Evolutionary conservation across 2,329 filamentous ascomycete species (phyloP).

Genomic region (Xylaria sp.): DNA sequence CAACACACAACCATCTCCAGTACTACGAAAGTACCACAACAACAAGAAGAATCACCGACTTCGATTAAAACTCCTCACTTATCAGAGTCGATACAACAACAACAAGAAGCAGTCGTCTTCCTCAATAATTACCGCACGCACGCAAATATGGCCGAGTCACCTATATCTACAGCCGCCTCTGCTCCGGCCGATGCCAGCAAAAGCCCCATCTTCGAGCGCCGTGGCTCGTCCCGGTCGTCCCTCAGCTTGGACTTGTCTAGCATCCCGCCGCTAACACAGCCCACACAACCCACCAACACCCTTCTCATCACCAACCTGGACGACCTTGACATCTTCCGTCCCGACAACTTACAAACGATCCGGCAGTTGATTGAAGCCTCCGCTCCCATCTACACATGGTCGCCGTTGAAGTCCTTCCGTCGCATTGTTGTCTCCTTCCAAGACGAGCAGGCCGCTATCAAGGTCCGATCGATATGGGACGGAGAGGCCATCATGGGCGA

Average conservation of each 20-base stretch:
- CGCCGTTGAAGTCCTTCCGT: conserved; percentile 75
- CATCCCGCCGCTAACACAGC: conserved; percentile 62
- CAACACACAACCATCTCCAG: background rate
- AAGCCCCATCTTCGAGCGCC: conserved; percentile 32
- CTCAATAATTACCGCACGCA: background rate
- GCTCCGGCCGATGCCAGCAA: conserved; percentile 31
- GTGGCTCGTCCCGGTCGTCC: conserved; percentile 42
- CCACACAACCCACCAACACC: conserved; percentile 75
- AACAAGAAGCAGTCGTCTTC: background rate
- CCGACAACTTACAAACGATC: conserved; percentile 68
- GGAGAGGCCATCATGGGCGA: conserved; percentile 68
- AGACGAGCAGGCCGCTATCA: conserved; percentile 62
- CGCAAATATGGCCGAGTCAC: conserved; percentile 25
- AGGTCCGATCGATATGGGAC: conserved; percentile 67
- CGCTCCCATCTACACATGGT: conserved; percentile 71
- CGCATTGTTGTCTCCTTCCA: conserved; percentile 77
- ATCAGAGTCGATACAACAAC: background rate
- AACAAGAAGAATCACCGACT: background rate
- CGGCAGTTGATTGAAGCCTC: conserved; percentile 63
- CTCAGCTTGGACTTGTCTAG: conserved; percentile 70
- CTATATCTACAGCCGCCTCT: conserved; percentile 26
- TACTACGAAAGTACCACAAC: background rate
- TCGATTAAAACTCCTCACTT: background rate
- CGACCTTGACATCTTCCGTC: conserved; percentile 66
- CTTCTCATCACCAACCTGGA: conserved; percentile 78